Evolutionary conservation across 202 grass and related monocot genomes (phyloP).

Genomic region (Setaria italica): DNA sequence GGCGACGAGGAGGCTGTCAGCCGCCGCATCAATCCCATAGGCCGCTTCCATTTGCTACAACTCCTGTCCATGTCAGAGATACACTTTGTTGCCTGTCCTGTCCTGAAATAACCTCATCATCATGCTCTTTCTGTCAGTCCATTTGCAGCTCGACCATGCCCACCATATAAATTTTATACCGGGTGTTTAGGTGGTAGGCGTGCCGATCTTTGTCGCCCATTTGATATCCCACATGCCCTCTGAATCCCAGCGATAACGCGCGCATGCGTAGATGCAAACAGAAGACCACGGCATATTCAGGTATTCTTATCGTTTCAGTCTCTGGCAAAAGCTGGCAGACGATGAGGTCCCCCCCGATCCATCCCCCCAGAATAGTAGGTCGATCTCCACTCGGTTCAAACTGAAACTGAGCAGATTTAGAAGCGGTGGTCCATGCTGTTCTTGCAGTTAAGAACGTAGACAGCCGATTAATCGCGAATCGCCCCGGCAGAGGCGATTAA

Average conservation of each 20-base stretch:
- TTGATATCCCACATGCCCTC: background rate
- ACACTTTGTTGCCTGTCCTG: background rate
- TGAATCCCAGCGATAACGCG: background rate
- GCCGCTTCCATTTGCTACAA: background rate
- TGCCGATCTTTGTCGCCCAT: background rate
- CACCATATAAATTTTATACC: background rate
- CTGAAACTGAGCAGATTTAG: background rate
- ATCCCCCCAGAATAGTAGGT: background rate
- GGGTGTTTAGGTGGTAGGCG: constrained; percentile 26
- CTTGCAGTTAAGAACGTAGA: background rate
- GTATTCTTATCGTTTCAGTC: background rate
- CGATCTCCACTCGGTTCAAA: background rate
- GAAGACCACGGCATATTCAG: no score
- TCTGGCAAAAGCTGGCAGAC: background rate
- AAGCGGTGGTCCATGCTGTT: background rate
- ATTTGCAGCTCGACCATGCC: background rate
- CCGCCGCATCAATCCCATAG: background rate
- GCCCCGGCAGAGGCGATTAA: background rate
- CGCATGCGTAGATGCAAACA: background rate
- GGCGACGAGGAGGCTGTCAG: no score
- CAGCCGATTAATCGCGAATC: background rate
- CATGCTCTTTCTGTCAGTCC: background rate
- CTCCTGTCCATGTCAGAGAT: background rate
- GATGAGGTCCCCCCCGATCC: background rate
- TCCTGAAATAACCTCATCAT: background rate